Conservation (phyloP, 495 filamentous ascomycete genomes). For the Parathielavia appendiculata region DNA sequence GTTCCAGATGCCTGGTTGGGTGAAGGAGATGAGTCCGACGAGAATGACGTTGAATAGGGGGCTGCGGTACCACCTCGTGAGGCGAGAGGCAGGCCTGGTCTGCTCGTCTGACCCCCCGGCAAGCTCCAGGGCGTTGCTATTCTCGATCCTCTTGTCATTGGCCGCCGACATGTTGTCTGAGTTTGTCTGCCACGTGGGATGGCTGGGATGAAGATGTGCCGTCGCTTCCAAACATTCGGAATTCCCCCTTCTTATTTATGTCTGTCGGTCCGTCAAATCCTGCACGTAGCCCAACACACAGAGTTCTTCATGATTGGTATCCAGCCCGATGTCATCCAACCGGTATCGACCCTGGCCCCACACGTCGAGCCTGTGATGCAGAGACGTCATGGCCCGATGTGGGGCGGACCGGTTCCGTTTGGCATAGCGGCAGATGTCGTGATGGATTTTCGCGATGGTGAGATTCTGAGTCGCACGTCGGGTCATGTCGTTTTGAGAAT, state of each 20-base stretch:
- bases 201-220: background rate
- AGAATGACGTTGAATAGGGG: conserved; percentile 53
- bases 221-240: background rate
- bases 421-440: conserved; percentile 19
- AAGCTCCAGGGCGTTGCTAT: conserved; percentile 10
- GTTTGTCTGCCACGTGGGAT: background rate
- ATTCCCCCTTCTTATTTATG: background rate
- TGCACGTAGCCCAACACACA: background rate
- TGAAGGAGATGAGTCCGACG: conserved; percentile 52
- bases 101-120: conserved; percentile 4
- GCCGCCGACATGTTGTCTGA: conserved; percentile 24
- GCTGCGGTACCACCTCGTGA: conserved; percentile 47
- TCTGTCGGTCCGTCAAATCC: background rate
- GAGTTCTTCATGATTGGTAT: too few species aligned
- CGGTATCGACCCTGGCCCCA: background rate
- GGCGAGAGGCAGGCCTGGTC: conserved; percentile 28
- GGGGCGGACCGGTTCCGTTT: background rate
- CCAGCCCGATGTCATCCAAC: too few species aligned
- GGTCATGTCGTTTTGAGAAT: too few species aligned
- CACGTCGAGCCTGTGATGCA: background rate
- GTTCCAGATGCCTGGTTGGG: conserved; percentile 57
- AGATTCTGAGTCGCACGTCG: background rate
- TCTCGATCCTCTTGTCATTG: conserved; percentile 18
- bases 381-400: background rate
- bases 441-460: conserved; percentile 17